Percentiles rank a stretch among this genome's conserved stretches.
These are phyloP conservation scores for Ophiorrhiza pumila DNA, from an alignment of 257 asterid species.

Conservation along the genomic window DNA sequence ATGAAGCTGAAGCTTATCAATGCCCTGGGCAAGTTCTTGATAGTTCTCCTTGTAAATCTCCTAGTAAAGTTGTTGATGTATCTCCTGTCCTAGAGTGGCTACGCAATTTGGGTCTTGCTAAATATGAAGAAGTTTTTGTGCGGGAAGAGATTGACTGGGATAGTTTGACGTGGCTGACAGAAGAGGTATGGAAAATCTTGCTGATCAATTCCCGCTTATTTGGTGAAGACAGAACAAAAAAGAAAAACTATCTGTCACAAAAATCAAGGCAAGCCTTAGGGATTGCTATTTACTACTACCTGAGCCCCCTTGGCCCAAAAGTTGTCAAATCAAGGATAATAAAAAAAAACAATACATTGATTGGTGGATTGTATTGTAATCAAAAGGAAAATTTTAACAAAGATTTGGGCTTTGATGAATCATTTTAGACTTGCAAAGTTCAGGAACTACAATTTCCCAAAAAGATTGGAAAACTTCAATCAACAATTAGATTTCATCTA, in stretches of 20 bases:
- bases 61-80: constrained; percentile 29
- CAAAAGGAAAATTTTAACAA: background rate
- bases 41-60: constrained; percentile 51
- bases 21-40: constrained; percentile 67
- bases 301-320: background rate
- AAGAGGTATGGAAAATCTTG: constrained; percentile 57
- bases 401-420: background rate
- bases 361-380: background rate
- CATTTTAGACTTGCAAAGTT: background rate
- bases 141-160: constrained; percentile 88
- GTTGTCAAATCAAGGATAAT: background rate
- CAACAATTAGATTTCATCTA: background rate
- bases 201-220: background rate
- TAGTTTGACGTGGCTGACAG: constrained; percentile 66
- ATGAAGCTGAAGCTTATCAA: constrained; percentile 36
- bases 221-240: background rate
- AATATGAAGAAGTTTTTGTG: constrained; percentile 68
- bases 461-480: background rate
- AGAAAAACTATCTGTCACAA: background rate
- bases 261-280: background rate
- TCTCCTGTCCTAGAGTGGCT: constrained; percentile 74
- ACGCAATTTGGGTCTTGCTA: constrained; percentile 63
- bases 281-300: background rate
- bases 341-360: background rate
- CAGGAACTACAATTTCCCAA: background rate